Evolutionary conservation across 352 stramenopile genomes (phyloP), one percentile per base, ranked within the genome.

Genomic region (Pythium brassicae): DNA sequence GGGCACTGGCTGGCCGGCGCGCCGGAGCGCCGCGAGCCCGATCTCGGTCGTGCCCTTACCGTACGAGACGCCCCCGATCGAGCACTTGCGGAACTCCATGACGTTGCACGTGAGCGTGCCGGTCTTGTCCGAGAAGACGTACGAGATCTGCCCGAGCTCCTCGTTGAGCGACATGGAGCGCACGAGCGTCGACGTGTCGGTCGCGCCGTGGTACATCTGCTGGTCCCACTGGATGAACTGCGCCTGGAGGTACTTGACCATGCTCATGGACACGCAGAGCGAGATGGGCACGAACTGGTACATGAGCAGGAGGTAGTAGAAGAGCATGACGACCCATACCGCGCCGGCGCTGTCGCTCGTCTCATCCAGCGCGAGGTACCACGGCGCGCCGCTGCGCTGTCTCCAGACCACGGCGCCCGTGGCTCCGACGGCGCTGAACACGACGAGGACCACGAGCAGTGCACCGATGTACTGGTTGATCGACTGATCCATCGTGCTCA

Each of bases 101-200:
- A 99, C 79, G 72, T 99, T 99, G 67, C 95, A 97, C 2, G 97
- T 99, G 5, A 99, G 74, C n/a, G 97, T 99, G n/a, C 97, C 97
- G 2, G 97, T 99, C 64, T 99, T 99, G 74, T 99, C 97, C 2
- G 87, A 98, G 69, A 99, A 99, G 7, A 99, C 93, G 62, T 99
- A 98, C 27, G 96, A 89, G 47, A 99, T 96, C 78, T 98, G 91
- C 3, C 96, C 97, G 15, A 98, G 78, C 52, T 98, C 91, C 67
- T 97, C 94, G 51, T 97, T 97, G 29, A 98, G 79, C 17, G 91
- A 92, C 73, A 95, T 96, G n/a, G 76, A 95, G 22, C 95, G 87
- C n/a, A 95, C 93, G 9, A 95, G 69, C 23, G 91, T 89, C 11
- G 87, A 89, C 7, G 87, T 97, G 65, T 97, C 84, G 20, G 85